Evolutionary conservation across 257 asterid genomes (phyloP), one percentile per base, ranked within the genome.

Genomic region (Capsicum pubescens): DNA sequence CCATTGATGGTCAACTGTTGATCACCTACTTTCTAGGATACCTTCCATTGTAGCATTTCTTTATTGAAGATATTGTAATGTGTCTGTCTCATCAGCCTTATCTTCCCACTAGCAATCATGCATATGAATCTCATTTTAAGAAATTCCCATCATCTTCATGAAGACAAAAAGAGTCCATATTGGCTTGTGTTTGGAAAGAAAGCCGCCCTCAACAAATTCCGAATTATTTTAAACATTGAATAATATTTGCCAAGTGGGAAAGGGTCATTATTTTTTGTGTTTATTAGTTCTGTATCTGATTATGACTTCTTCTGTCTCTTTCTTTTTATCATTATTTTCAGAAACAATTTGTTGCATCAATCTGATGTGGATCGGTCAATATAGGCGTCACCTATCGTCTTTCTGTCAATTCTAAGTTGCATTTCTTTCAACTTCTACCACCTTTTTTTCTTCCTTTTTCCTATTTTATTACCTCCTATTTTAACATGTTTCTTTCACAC

Each of bases 81-180:
- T 82, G 89, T 87, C 89, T 82, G 90, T 87, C 89, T 84, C 87
- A 48, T 87, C 92, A 68, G 63, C 79, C 88, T 74, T 66, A 69
- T 84, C 81, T 66, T 50, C 70, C 87, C 66, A 39, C 76, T 19
- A 83, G 80, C 87, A 86, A 85, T 88, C 85, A 91, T 90, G 91
- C 88, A 81, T 79, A 87, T 84, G 89, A 86, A 86, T 88, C 84
- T 86, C 82, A 39, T 44, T 82, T 80, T 80, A 81, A 58, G 74
- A 78, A 57, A 83, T 78, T 88, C 85, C 87, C 83, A 56, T 79
- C 72, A 52, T 86, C 86, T 86, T 88, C 86, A 16, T 83, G 80
- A 82, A 80, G 85, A 85, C 86, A 82, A 84, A 44, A 86, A 26
- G 32, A 84, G 88, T 87, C 86, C 74, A 77, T 69, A 84, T 70